Base-by-base conservation (phyloP, 495 filamentous ascomycete genomes). In the Staphylotrichum longicolle region DNA sequence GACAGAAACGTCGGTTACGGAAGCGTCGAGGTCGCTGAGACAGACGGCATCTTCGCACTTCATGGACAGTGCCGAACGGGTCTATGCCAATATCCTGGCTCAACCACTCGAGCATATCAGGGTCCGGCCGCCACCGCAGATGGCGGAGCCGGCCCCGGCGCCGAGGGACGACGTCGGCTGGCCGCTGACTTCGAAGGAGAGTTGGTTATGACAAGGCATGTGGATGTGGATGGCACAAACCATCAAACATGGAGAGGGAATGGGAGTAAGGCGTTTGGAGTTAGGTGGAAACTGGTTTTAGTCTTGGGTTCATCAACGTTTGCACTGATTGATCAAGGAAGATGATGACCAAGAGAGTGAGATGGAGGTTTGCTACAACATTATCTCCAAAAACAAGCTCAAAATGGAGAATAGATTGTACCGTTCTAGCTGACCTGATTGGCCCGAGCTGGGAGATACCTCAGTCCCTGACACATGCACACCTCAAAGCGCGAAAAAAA, bases 161-260 rank as follows among this genome's bases (percentile, higher is more conserved):
- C 10, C 12, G 20, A 45, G 62, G 32, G 63, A 64, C 7, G 63
- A 64, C 30, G 47, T 57, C 30, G 63, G 63, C 4, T 64, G 63
- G 63, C 63, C 63, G 2, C 27, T 60, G 40, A 33, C 54, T 7
- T 27, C 33, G 2, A 63, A 37, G 39, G 52, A 40, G 33, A 30
- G 35, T 11, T 56, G 45, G 59, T 4, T 55, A 42, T 62, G 20
- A 27, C 20, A 27, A 27, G 20, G 20, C 20, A 27, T 27, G 20
- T 27, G 20, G 20, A 27, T 27, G 20, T 27, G 20, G 47, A 45
- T 41, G n/a, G n/a, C 20, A 39, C 15, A 15, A 49, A 30, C 6
- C 10, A 3, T 42, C 12, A n/a, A 1, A 37, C 20, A 15, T 1
- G 9, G 50, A 30, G 30, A 35, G 1, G 30, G 48, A 0, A 9